Conservation (phyloP, 768 basidiomycete species). For the Leccinum obscurum region DNA sequence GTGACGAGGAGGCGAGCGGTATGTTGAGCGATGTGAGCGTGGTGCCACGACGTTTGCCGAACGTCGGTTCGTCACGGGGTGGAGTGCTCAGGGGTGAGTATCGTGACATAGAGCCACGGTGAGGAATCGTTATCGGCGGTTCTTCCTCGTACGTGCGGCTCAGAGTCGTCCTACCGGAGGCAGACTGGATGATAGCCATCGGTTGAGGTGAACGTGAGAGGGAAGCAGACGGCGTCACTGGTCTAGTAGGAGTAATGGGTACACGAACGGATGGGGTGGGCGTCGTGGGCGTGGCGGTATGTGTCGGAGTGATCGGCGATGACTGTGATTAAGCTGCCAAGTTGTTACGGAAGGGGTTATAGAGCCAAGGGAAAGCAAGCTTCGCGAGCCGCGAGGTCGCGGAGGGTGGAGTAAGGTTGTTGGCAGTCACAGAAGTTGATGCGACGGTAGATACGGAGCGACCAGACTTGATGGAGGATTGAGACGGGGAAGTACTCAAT, state of each 20-base stretch:
- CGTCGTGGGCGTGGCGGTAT: constrained; percentile 30
- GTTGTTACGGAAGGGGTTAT: constrained; percentile 69
- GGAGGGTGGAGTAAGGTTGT: constrained; percentile 25
- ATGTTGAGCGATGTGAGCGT: constrained; percentile 38
- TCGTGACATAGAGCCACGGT: constrained; percentile 49
- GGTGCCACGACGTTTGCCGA: constrained; percentile 54
- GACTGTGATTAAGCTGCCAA: constrained; percentile 50
- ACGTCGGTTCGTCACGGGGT: constrained; percentile 62
- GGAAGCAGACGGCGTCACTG: constrained; percentile 32
- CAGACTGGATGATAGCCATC: constrained; percentile 39
- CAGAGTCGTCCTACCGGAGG: constrained; percentile 45
- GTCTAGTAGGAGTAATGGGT: constrained; percentile 30
- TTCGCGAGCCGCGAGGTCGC: constrained; percentile 48
- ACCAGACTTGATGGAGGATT: constrained; percentile 59
- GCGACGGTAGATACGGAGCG: constrained; percentile 47
- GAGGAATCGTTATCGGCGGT: constrained; percentile 36
- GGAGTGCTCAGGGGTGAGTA: constrained; percentile 70
- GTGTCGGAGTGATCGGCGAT: constrained; percentile 51
- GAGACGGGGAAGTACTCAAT: constrained; percentile 64
- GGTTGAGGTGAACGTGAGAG: constrained; percentile 42
- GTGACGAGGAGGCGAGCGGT: constrained; percentile 50
- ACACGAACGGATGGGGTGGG: constrained; percentile 30
- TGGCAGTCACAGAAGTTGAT: constrained; percentile 22
- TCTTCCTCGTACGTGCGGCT: constrained; percentile 65
- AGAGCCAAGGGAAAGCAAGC: constrained; percentile 75